These are phyloP conservation scores for Geotrichum aggregatum DNA, from an alignment of 1,139 yeast genomes.

Conservation along the genomic window DNA sequence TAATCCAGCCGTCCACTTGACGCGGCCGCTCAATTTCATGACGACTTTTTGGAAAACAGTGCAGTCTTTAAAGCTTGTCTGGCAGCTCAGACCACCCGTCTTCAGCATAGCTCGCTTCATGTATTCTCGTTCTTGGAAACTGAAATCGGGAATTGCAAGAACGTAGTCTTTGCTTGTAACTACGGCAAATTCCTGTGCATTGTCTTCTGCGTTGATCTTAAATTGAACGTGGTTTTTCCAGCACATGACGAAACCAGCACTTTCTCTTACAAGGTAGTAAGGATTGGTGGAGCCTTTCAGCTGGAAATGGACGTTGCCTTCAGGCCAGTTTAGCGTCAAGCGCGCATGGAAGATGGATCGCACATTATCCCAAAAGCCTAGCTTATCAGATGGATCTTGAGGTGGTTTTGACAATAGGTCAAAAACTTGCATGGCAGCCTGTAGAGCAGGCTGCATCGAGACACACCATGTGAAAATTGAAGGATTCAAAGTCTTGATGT, in stretches of 20 bases:
- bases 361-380: conserved; percentile 81
- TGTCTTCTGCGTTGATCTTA: conserved; percentile 56
- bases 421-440: conserved; percentile 71
- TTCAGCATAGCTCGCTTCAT: conserved; percentile 26
- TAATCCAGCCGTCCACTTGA: conserved; percentile 50
- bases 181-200: conserved; percentile 58
- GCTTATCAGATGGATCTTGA: conserved; percentile 74
- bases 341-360: conserved; percentile 58
- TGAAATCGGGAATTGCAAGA: conserved; percentile 57
- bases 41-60: conserved; percentile 43
- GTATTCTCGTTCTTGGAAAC: conserved; percentile 36
- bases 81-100: conserved; percentile 25
- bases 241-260: conserved; percentile 76
- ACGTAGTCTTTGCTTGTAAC: conserved; percentile 64
- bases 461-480: conserved; percentile 83
- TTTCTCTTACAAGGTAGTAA: conserved; percentile 59
- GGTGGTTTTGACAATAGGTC: conserved; percentile 82
- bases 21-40: conserved; percentile 52
- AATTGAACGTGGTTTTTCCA: conserved; percentile 68
- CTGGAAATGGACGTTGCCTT: conserved; percentile 47
- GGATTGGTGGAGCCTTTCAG: conserved; percentile 79
- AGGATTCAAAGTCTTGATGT: conserved; percentile 53
- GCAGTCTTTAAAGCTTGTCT: conserved; percentile 30
- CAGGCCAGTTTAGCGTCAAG: conserved; percentile 46
- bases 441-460: conserved; percentile 77